A percentile compares a stretch with the other conserved stretches of the same genome.
phyloP scores from a whole-genome alignment of 306 rosid species.

The Casuarina equisetifolia region DNA sequence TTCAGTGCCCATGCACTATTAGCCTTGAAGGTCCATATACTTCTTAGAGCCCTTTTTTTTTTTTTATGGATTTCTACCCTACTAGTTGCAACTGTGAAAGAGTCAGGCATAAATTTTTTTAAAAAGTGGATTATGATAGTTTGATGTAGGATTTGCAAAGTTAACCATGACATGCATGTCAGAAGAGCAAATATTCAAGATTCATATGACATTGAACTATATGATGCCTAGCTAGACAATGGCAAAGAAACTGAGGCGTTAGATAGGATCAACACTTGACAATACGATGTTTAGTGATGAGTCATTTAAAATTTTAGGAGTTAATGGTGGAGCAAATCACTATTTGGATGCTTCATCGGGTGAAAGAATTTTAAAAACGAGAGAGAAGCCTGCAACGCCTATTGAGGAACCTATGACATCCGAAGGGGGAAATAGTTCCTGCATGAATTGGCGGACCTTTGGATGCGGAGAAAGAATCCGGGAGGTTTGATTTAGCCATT shows the following conservation, averaged over 20 bases:
- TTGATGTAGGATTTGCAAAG: conserved; percentile 21
- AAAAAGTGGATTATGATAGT: conserved; percentile 28
- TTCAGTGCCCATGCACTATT: conserved; percentile 81
- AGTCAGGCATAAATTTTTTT: conserved; percentile 29
- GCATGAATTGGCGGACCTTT: too few species aligned
- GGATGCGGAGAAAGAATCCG: too few species aligned
- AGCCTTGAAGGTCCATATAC: conserved; percentile 80
- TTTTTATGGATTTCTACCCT: conserved; percentile 43
- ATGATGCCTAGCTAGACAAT: conserved; percentile 44
- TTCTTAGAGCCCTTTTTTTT: conserved; percentile 85
- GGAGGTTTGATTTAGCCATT: too few species aligned
- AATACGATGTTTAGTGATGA: conserved; percentile 20
- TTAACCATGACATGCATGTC: conserved; percentile 34
- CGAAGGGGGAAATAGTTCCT: conserved; percentile 14
- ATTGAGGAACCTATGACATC: conserved; percentile 31
- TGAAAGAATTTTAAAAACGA: conserved; percentile 31
- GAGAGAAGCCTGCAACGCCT: conserved; percentile 21
- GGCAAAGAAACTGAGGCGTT: conserved; percentile 39
- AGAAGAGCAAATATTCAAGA: conserved; percentile 29
- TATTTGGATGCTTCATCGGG: conserved; percentile 17
- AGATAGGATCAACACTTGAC: conserved; percentile 27
- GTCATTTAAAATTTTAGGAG: conserved; percentile 31
- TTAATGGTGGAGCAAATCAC: conserved; percentile 20
- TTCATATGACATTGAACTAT: conserved; percentile 40
- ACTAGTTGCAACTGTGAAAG: conserved; percentile 28